Evolutionary conservation across 129 eudicot genomes (phyloP).

Genomic region (Flaveria brownii): DNA sequence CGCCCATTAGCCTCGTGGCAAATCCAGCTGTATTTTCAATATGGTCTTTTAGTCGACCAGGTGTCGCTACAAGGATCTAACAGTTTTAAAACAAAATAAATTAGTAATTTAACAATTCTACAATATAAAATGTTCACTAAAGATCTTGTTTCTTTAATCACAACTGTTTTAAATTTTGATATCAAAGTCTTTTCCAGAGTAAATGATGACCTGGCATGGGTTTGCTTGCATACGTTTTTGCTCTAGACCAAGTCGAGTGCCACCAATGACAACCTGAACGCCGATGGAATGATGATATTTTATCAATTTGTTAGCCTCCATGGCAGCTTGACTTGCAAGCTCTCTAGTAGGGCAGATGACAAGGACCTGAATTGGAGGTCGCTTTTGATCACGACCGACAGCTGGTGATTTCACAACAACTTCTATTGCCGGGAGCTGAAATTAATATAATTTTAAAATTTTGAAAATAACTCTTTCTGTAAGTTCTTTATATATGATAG

Average conservation of each 20-base stretch:
- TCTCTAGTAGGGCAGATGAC: slow-evolving; percentile 95
- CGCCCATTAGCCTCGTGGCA: slow-evolving; percentile 90
- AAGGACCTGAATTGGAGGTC: slow-evolving; percentile 82
- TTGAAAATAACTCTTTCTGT: not conserved
- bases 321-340: slow-evolving; percentile 97
- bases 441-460: slow-evolving; percentile 15
- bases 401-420: slow-evolving; percentile 63
- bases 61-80: slow-evolving; percentile 98
- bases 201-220: slow-evolving; percentile 80
- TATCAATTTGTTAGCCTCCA: slow-evolving; percentile 77
- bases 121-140: not conserved
- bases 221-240: slow-evolving; percentile 93
- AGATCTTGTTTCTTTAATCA: no score
- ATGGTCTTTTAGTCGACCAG: slow-evolving; percentile 97
- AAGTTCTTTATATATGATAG: not conserved
- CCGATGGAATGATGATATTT: slow-evolving; percentile 93
- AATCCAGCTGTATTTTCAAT: slow-evolving; percentile 94
- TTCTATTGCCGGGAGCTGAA: slow-evolving; percentile 95
- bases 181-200: not conserved
- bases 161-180: not conserved
- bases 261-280: slow-evolving; percentile 98
- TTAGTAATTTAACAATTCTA: not conserved
- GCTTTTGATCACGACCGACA: slow-evolving; percentile 64
- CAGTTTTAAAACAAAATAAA: not conserved
- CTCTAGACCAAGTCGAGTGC: slow-evolving; percentile 87